phyloP scores from a whole-genome alignment of 305 asterid species.

The Solanum hybrid region DNA sequence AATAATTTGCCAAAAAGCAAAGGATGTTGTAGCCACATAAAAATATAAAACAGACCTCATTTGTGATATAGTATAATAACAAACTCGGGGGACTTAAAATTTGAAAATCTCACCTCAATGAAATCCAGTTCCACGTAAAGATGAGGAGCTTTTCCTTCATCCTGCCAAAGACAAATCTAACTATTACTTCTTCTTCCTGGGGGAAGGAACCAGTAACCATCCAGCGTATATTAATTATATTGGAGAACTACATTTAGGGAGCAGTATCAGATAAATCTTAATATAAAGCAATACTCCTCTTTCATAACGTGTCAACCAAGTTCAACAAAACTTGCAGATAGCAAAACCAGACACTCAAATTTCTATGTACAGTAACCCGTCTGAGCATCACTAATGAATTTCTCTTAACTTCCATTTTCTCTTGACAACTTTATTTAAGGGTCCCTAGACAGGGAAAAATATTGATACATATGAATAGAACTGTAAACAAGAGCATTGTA shows the following conservation, averaged over 20 bases:
- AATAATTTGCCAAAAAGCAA: background rate
- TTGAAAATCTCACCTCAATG: conserved; percentile 45
- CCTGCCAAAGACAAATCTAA: conserved; percentile 39
- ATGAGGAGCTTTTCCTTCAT: conserved; percentile 75
- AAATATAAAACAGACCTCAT: background rate
- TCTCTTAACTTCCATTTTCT: background rate
- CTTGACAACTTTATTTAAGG: background rate
- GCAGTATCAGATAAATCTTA: background rate
- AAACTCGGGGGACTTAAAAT: background rate
- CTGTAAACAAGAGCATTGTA: background rate
- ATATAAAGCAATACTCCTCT: background rate
- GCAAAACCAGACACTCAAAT: background rate
- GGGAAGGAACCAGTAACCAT: background rate
- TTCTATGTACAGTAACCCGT: background rate
- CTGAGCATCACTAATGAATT: background rate
- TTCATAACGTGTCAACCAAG: background rate
- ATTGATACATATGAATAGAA: background rate
- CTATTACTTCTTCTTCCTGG: conserved; percentile 3
- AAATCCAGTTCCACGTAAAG: conserved; percentile 86
- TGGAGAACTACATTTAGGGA: background rate
- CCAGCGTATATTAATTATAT: background rate
- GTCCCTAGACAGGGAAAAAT: background rate
- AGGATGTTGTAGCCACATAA: background rate
- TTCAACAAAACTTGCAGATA: background rate
- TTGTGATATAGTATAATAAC: background rate